Conservation (phyloP, 495 filamentous ascomycete species). For the Beverwykella pulmonaria region DNA sequence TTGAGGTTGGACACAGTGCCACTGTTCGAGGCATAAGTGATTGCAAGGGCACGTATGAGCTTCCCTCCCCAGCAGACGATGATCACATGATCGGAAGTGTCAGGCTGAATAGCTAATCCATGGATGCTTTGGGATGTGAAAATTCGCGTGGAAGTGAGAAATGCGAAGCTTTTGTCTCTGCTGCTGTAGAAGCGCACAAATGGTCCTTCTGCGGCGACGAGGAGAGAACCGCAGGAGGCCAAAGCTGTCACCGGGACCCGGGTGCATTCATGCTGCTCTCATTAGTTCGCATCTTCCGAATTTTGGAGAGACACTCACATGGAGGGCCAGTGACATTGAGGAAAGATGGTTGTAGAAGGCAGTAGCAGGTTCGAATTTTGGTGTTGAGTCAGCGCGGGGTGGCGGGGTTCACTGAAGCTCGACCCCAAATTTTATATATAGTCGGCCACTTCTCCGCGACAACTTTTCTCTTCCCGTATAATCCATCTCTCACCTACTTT, state of each 20-base stretch:
- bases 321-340: slow-evolving; percentile 34
- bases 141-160: slow-evolving; percentile 50
- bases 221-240: slow-evolving; percentile 48
- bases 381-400: slow-evolving; percentile 38
- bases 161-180: slow-evolving; percentile 38
- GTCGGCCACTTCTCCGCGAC: not conserved
- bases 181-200: slow-evolving; percentile 65
- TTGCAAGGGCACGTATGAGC: slow-evolving; percentile 19
- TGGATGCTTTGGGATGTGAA: slow-evolving; percentile 69
- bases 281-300: not conserved
- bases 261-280: slow-evolving; percentile 38
- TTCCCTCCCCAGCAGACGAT: slow-evolving; percentile 44
- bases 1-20: slow-evolving; percentile 5
- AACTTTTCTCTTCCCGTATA: not conserved
- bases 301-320: slow-evolving; percentile 11
- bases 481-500: not conserved
- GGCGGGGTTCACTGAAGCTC: not conserved
- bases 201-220: slow-evolving; percentile 76
- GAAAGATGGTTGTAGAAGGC: slow-evolving; percentile 18
- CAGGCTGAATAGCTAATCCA: slow-evolving; percentile 57
- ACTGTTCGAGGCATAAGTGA: slow-evolving; percentile 36
- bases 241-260: slow-evolving; percentile 61
- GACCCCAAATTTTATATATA: slow-evolving; percentile 2
- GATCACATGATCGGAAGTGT: slow-evolving; percentile 4
- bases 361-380: slow-evolving; percentile 13